Conservation (phyloP, 169 alveolate genomes). For the Cryptosporidium sp. region DNA sequence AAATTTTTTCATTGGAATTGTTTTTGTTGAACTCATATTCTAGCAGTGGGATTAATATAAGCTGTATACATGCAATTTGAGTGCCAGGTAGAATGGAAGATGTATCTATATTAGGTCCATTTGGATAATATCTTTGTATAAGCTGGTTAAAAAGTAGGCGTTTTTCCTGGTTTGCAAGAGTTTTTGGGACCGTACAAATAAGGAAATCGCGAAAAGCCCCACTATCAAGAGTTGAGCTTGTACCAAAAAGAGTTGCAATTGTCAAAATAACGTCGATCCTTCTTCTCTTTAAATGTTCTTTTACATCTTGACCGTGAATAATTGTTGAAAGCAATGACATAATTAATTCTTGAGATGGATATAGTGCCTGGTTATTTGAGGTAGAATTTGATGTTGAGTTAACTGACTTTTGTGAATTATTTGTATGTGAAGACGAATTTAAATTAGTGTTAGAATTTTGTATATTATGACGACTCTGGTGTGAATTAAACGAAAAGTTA, state of each 20-base stretch:
- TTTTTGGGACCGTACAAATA: slow-evolving; percentile 66
- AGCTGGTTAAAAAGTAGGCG: slow-evolving; percentile 59
- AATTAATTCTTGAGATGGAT: slow-evolving; percentile 57
- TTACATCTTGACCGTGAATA: slow-evolving; percentile 44
- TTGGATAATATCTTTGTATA: slow-evolving; percentile 66
- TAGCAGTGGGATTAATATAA: slow-evolving; percentile 47
- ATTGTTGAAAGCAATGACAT: slow-evolving; percentile 33
- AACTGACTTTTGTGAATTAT: not conserved
- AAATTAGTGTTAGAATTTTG: not conserved
- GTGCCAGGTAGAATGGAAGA: slow-evolving; percentile 73
- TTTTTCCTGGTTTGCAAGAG: slow-evolving; percentile 50
- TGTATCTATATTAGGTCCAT: slow-evolving; percentile 54
- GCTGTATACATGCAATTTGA: slow-evolving; percentile 70
- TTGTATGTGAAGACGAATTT: not conserved
- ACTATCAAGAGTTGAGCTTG: slow-evolving; percentile 67
- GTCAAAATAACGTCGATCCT: slow-evolving; percentile 71
- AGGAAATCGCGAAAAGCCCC: slow-evolving; percentile 73
- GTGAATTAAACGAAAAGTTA: slow-evolving; percentile 1
- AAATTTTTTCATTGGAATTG: not conserved
- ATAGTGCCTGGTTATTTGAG: slow-evolving; percentile 17
- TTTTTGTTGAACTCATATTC: slow-evolving; percentile 42
- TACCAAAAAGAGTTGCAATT: slow-evolving; percentile 74
- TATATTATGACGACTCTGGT: not conserved
- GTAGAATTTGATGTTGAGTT: not conserved
- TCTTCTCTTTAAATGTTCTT: slow-evolving; percentile 61